Base-by-base conservation (phyloP, 2,329 filamentous ascomycete species). In the Pestalotiopsis sp. region DNA sequence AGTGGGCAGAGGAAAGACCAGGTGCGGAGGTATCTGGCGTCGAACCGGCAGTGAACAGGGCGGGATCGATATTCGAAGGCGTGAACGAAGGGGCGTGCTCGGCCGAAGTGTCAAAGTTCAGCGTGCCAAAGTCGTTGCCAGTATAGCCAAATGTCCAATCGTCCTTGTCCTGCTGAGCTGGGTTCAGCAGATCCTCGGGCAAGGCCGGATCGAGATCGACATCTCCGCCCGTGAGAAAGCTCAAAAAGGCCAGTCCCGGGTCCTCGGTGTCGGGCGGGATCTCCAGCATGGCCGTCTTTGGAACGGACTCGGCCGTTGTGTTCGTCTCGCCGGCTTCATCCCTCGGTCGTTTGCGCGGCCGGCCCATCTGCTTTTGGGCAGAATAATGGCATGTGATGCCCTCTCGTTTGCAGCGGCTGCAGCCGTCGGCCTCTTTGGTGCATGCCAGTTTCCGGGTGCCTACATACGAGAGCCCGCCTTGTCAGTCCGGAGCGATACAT, bases 381-480 rank as follows among this genome's bases (percentile, higher is more conserved):
- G 89, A 91, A 78, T 91, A 92, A 71, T 88, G 82, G 74, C 90
- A 92, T 57, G 70, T 67, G 57, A 90, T 85, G 68, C 82, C 83
- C 72, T 91, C 89, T 68, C 83, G 83, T 67, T 80, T 82, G 75
- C 90, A 92, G 68, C 90, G 85, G 7, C 83, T 79, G 76, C 90
- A 92, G 68, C 89, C 88, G 66, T 86, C 83, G 1, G 82, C 76
- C 72, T 91, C 87, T 74, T 91, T 91, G 56, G 87, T 86, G 77
- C 90, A 92, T 60, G 89, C 89, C 61, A 91, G 84, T 75, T 92
- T 92, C 66, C 89, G 85, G 27, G 83, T 81, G 73, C 90, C 89
- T 91, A 69, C 31, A 56, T 36, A 20, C n/a, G 62, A 11, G 27
- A 25, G 31, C 14, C 49, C 40, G 23, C 17, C 45, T 36, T 36